Evolutionary conservation across 2,329 filamentous ascomycete species (phyloP).

Genomic region (Alternaria ethzedia): DNA sequence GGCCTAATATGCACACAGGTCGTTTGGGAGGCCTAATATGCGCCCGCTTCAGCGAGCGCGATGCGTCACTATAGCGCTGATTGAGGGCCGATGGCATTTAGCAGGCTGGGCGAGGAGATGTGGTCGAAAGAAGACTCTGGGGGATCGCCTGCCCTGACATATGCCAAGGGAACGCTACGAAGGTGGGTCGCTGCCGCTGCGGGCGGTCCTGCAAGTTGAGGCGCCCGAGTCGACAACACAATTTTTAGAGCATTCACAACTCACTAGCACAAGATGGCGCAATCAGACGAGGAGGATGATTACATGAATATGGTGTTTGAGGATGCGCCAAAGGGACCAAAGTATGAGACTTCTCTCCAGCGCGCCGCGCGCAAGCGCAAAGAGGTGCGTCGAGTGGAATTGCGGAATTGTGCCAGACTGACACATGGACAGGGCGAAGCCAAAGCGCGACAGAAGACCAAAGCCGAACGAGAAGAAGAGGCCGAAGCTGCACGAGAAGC

Average conservation of each 20-base stretch:
- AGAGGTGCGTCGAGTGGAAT: slow-evolving; percentile 48
- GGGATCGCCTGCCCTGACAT: slow-evolving; percentile 16
- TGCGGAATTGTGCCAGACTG: slow-evolving; percentile 10
- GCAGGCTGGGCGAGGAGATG: neutral
- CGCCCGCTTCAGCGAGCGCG: neutral
- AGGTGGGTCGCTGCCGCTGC: slow-evolving; percentile 15
- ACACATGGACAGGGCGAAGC: slow-evolving; percentile 34
- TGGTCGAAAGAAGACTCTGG: slow-evolving; percentile 17
- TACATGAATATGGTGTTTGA: slow-evolving; percentile 96
- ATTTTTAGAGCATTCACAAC: neutral
- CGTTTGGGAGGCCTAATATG: neutral
- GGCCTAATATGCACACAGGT: neutral
- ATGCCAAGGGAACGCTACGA: slow-evolving; percentile 20
- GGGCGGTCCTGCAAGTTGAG: slow-evolving; percentile 11
- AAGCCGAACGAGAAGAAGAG: slow-evolving; percentile 79
- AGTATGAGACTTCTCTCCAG: slow-evolving; percentile 68
- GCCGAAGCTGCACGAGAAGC: slow-evolving; percentile 75
- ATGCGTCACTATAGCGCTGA: neutral
- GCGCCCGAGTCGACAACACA: slow-evolving; percentile 5
- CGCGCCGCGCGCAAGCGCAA: slow-evolving; percentile 61
- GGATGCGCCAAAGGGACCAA: slow-evolving; percentile 60
- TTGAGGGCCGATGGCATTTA: neutral
- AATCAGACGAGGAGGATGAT: slow-evolving; percentile 79
- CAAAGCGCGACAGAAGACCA: slow-evolving; percentile 66
- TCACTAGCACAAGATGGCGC: slow-evolving; percentile 30